Evolutionary conservation across 257 asterid species (phyloP).

Genomic region (Nicotiana tomentosiformis): DNA sequence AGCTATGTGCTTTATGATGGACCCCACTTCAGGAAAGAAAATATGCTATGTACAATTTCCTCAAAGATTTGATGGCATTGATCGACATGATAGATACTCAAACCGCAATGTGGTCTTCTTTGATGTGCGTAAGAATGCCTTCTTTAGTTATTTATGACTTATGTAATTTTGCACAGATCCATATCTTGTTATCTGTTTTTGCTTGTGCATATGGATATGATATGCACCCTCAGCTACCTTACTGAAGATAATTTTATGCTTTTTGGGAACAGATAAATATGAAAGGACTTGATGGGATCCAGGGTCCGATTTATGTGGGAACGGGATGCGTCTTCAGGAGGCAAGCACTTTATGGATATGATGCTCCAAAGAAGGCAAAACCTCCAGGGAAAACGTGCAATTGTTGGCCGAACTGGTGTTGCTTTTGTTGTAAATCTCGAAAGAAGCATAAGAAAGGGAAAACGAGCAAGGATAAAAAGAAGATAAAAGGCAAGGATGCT

Average conservation of each 20-base stretch:
- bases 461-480: slow-evolving; percentile 36
- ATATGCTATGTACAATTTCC: slow-evolving; percentile 76
- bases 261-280: slow-evolving; percentile 48
- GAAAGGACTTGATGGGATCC: slow-evolving; percentile 78
- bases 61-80: slow-evolving; percentile 67
- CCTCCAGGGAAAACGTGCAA: slow-evolving; percentile 52
- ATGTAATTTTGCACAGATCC: not conserved
- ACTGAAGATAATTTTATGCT: not conserved
- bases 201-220: not conserved
- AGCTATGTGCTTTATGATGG: slow-evolving; percentile 78
- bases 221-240: not conserved
- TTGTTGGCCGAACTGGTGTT: slow-evolving; percentile 52
- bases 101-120: slow-evolving; percentile 66
- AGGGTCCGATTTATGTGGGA: slow-evolving; percentile 73
- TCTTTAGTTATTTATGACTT: not conserved
- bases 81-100: slow-evolving; percentile 55
- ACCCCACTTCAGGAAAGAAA: slow-evolving; percentile 59
- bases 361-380: slow-evolving; percentile 54
- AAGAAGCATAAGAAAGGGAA: slow-evolving; percentile 37
- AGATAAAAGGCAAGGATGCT: slow-evolving; percentile 34
- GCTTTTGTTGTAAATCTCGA: slow-evolving; percentile 40
- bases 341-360: slow-evolving; percentile 64
- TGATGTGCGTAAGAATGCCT: slow-evolving; percentile 33
- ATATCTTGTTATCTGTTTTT: not conserved
- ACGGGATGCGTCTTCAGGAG: slow-evolving; percentile 72